Evolutionary conservation across 192 early-diverging fungal genomes (phyloP), one percentile per base, ranked within the genome.

Genomic region (Podila clonocystis): DNA sequence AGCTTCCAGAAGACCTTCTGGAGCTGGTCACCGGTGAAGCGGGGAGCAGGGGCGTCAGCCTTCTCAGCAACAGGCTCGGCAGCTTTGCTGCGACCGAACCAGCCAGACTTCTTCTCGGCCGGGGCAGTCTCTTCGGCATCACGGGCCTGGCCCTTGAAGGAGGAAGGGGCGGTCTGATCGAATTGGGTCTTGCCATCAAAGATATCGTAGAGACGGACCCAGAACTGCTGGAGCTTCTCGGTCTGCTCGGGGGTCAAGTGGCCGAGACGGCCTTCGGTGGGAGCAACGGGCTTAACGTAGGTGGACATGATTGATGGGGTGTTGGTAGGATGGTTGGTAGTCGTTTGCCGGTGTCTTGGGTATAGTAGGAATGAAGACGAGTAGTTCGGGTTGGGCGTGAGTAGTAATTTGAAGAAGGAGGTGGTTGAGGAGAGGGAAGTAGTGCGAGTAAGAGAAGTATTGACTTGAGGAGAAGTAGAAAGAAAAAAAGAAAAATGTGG

Each of bases 201-300:
- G 65, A 83, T 73, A 26, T 83, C 73, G 52, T 82, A 70, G 20
- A 87, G 70, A 26, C 73, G 73, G 20, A 59, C 52, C 86, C 86
- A 87, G 70, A 87, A 68, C 33, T 77, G 58, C 58, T 87, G 84
- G 58, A 87, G 73, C 34, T 73, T 76, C 61, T 70, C 76, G 41
- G 74, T 82, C 67, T 87, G 84, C 55, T 83, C 73, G 34, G 73
- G 57, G 45, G 84, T 87, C 64, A 87, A 68, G 70, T 85, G 82
- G 62, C 82, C 85, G 49, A 80, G 77, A 33, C 77, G 77, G 33
- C 77, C 77, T 58, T 80, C 70, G 67, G 77, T 80, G 49, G 59
- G 61, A 22, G 62, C 60, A 65, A 80, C 77, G 66, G 77, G 77
- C 62, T 72, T 33, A 41, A 73, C 62, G 71, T 72, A 72, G 66